These are phyloP conservation scores for Apiospora pterosperma DNA, from an alignment of 2,329 filamentous ascomycete species.

Conservation along the genomic window DNA sequence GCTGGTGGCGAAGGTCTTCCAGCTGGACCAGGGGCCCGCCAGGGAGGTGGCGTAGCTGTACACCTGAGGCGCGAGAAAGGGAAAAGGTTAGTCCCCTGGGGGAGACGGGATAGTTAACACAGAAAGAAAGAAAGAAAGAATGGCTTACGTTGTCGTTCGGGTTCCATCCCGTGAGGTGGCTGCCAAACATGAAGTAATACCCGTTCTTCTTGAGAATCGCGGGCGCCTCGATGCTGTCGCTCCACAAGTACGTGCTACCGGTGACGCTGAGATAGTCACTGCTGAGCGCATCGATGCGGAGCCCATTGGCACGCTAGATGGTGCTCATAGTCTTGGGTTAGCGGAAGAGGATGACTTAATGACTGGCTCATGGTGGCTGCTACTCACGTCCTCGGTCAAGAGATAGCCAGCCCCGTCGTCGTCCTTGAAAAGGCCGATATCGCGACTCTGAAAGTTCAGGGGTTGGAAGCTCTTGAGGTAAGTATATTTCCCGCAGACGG, in stretches of 20 bases:
- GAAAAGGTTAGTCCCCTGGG: slow-evolving; percentile 3
- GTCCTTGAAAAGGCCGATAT: slow-evolving; percentile 60
- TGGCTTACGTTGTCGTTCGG: slow-evolving; percentile 57
- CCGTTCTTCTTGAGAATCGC: slow-evolving; percentile 58
- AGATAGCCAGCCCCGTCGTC: slow-evolving; percentile 59
- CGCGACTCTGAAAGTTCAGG: slow-evolving; percentile 48
- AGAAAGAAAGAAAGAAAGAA: background rate
- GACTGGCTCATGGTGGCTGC: no score
- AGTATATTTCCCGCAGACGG: slow-evolving; percentile 58
- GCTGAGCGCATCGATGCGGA: slow-evolving; percentile 54
- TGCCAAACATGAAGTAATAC: slow-evolving; percentile 64
- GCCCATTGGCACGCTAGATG: slow-evolving; percentile 51
- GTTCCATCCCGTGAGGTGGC: slow-evolving; percentile 53
- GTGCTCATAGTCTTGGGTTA: background rate
- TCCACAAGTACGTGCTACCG: slow-evolving; percentile 47
- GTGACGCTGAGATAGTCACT: slow-evolving; percentile 53
- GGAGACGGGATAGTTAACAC: background rate
- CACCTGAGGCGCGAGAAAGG: slow-evolving; percentile 19
- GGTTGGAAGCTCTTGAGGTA: slow-evolving; percentile 38
- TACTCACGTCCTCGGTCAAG: slow-evolving; percentile 57
- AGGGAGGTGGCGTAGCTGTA: slow-evolving; percentile 58
- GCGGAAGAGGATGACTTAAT: background rate
- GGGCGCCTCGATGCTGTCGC: slow-evolving; percentile 56
- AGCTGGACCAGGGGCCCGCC: slow-evolving; percentile 57
- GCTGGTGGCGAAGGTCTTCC: slow-evolving; percentile 54